Conservation (phyloP, 2,329 filamentous ascomycete species). For the Pyricularia sp. region DNA sequence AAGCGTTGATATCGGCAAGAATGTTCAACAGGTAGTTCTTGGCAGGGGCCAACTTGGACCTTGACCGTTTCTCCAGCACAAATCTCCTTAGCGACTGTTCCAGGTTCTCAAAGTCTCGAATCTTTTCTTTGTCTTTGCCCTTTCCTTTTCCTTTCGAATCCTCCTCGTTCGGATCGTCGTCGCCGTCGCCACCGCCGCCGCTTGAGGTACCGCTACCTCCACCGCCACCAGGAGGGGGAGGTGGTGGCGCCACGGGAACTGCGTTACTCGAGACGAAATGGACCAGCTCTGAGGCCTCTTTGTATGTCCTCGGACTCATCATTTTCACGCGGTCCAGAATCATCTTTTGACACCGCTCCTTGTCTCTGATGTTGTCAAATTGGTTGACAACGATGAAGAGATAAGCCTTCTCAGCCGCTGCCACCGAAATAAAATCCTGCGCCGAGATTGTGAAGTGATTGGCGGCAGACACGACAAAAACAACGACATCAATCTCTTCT, state of each 20-base stretch:
- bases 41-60: conserved; percentile 90
- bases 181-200: conserved; percentile 42
- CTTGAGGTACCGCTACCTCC: conserved; percentile 42
- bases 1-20: conserved; percentile 71
- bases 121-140: conserved; percentile 79
- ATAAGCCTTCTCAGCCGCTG: conserved; percentile 93
- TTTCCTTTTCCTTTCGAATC: conserved; percentile 58
- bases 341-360: conserved; percentile 82
- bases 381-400: conserved; percentile 99
- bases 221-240: conserved; percentile 44
- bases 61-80: conserved; percentile 88
- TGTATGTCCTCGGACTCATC: conserved; percentile 86
- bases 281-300: conserved; percentile 85
- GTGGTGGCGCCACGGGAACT: conserved; percentile 61
- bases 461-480: conserved; percentile 94
- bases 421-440: conserved; percentile 95
- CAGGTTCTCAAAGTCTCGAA: conserved; percentile 80
- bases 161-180: conserved; percentile 21
- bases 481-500: conserved; percentile 97
- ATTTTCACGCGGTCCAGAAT: conserved; percentile 82
- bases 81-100: conserved; percentile 86
- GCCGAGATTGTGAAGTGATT: conserved; percentile 97
- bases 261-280: conserved; percentile 98
- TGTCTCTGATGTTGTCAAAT: conserved; percentile 88
- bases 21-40: conserved; percentile 94